Evolutionary conservation across 345 rosid genomes (phyloP), one percentile per base, ranked within the genome.

Genomic region (Pugionium cornutum): DNA sequence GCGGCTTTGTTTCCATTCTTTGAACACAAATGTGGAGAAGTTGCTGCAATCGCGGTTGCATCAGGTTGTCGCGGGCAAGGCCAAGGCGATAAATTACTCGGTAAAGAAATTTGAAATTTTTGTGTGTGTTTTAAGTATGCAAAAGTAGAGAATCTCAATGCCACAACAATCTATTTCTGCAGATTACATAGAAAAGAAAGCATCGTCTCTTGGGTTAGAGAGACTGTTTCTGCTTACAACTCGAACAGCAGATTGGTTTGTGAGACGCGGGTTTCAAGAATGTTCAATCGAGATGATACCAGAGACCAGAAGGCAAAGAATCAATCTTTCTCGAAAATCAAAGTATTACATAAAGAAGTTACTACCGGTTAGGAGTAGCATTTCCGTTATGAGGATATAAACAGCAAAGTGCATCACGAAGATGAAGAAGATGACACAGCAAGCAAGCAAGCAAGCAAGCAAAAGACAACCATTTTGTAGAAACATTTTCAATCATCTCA

Each of bases 31-130:
- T 90, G 96, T 65, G 96, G 96, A 58, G 97, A 94, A 77, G 86
- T 88, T 58, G 97, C 97, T 10, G 85, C 95, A 48, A 88, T 90
- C 68, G 92, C 91, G 0, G 92, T 90, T 75, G 82, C 97, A 64
- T 74, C 96, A 49, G 96, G 88, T 25, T 90, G 95, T 46, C 92
- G 86, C 26, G 92, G 99, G 50, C 97, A 94, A 85, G 97, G 97
- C 61, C 96, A 88, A 53, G 97, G 99, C 43, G 97, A 90, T 75
- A 94, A 88, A 78, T 61, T 86, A 37, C 87, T 94, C 7, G 96
- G 99, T 94, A 81, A 58, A 81, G 2, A 3, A 47, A 55, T 64
- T 33, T 42, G n/a, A 18, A 10, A 1, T 45, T 10, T 6, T 61
- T 5, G 18, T 18, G 18, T 25, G 44, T 46, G 9, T 18, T 36